phyloP scores from a whole-genome alignment of 1,284 basidiomycete genomes.

The Trichosporon coremiiforme region DNA sequence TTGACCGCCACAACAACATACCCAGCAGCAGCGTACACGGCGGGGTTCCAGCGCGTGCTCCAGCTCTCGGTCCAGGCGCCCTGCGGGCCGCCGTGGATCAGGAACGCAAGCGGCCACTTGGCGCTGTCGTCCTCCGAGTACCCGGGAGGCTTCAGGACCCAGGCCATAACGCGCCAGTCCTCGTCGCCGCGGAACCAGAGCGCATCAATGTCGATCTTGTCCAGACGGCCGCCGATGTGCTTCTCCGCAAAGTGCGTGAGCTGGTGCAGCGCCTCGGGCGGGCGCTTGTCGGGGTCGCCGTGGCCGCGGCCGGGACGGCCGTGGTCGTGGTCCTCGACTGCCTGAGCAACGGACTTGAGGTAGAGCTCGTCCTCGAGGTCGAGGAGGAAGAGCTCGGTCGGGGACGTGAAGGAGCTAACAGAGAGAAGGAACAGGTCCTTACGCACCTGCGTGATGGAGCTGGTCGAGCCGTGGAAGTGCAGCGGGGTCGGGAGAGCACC shows the following conservation, averaged over 20 bases:
- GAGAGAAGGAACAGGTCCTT: conserved; percentile 34
- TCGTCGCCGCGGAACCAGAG: conserved; percentile 82
- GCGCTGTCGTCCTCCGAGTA: conserved; percentile 61
- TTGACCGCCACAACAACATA: conserved; percentile 84
- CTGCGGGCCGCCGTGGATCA: conserved; percentile 57
- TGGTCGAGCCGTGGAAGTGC: conserved; percentile 44
- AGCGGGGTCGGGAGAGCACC: conserved; percentile 48
- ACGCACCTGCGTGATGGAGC: conserved; percentile 30
- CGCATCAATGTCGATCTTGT: conserved; percentile 68
- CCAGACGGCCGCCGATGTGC: conserved; percentile 58
- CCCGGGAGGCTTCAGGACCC: conserved; percentile 74
- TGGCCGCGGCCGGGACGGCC: conserved; percentile 43
- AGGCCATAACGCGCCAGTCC: conserved; percentile 74
- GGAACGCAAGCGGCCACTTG: conserved; percentile 65
- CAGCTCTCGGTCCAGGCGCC: conserved; percentile 79
- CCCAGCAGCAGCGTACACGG: conserved; percentile 60
- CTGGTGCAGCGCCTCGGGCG: conserved; percentile 63
- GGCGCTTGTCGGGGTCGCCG: conserved; percentile 39
- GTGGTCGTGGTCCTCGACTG: conserved; percentile 2
- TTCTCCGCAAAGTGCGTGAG: conserved; percentile 61
- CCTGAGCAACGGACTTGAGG: not conserved
- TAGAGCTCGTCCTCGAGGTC: conserved; percentile 42
- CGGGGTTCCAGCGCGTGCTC: conserved; percentile 86
- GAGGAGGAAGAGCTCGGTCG: conserved; percentile 39
- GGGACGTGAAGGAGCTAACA: conserved; percentile 34